A percentile compares a stretch with the other conserved stretches of the same genome.
These are phyloP conservation scores for Beauveria bassiana DNA, from an alignment of 2,329 filamentous ascomycete genomes.

Conservation along the genomic window DNA sequence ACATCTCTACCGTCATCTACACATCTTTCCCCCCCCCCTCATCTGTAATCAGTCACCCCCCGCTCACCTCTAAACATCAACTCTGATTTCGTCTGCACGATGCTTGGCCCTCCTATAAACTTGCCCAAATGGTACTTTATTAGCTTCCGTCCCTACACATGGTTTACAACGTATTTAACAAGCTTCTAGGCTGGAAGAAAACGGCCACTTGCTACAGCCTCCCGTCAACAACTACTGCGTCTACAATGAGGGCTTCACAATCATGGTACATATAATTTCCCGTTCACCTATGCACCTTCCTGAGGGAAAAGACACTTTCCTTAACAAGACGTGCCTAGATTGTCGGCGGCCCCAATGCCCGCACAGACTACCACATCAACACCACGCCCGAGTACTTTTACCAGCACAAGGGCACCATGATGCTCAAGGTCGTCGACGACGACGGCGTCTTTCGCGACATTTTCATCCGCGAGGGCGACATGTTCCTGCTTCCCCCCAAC, in stretches of 20 bases:
- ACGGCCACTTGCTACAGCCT: constrained; percentile 85
- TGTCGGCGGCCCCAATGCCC: constrained; percentile 89
- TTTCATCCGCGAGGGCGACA: constrained; percentile 82
- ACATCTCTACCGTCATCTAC: too few relatives aligned
- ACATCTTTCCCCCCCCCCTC: neutral
- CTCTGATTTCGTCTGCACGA: constrained; percentile 17
- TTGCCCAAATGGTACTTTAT: constrained; percentile 48
- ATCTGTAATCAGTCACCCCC: neutral
- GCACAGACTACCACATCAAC: constrained; percentile 97
- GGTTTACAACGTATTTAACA: neutral
- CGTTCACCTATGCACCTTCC: neutral
- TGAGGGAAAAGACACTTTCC: neutral
- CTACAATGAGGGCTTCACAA: constrained; percentile 74
- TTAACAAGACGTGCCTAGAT: constrained; percentile 44
- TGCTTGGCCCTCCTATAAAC: constrained; percentile 46
- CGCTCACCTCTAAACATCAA: neutral
- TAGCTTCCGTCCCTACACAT: neutral
- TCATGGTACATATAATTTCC: constrained; percentile 52
- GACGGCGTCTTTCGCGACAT: constrained; percentile 67
- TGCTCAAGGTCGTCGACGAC: constrained; percentile 80
- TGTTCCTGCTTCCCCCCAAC: constrained; percentile 89
- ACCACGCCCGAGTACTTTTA: constrained; percentile 96
- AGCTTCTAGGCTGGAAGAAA: constrained; percentile 69
- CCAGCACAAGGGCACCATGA: constrained; percentile 88
- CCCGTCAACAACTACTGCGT: constrained; percentile 98